Conservation (phyloP, 1,284 basidiomycete genomes). For the Malassezia pachydermatis region DNA sequence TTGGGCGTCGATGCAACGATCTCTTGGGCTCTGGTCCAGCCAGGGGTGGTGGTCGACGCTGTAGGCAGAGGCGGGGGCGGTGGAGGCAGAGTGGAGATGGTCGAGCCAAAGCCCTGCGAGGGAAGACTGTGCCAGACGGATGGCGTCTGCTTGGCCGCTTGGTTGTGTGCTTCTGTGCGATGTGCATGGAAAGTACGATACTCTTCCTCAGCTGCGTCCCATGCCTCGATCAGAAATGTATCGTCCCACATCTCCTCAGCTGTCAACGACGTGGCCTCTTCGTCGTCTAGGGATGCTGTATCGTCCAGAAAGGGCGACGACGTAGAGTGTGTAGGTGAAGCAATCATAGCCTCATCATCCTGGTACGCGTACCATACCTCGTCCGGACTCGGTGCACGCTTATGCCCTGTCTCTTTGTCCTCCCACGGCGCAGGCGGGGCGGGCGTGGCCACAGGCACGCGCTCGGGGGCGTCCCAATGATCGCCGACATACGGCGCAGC, state of each 20-base stretch:
- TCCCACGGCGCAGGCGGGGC: not conserved
- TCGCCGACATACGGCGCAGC: constrained; percentile 7
- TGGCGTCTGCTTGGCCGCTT: constrained; percentile 1
- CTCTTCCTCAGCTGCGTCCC: constrained; percentile 19
- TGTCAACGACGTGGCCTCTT: not conserved
- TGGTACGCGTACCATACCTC: not conserved
- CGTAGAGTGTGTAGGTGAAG: constrained; percentile 4
- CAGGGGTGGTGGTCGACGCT: not conserved
- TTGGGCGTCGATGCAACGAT: constrained; percentile 12
- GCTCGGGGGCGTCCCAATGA: constrained; percentile 15
- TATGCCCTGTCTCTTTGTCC: not conserved
- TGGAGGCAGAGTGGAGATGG: not conserved
- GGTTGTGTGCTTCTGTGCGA: constrained; percentile 3
- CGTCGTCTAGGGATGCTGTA: not conserved
- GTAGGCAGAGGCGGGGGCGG: not conserved
- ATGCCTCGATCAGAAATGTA: constrained; percentile 16
- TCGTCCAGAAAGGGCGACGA: constrained; percentile 1
- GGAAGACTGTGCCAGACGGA: constrained; percentile 8
- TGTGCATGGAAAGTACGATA: constrained; percentile 17
- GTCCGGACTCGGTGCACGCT: not conserved
- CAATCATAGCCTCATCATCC: constrained; percentile 15
- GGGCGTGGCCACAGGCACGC: not conserved
- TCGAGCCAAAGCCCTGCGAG: not conserved
- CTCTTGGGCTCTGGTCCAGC: constrained; percentile 4
- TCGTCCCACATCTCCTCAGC: constrained; percentile 23